phyloP scores from a whole-genome alignment of 75 land plant species.

The Chamaecyparis obtusa region DNA sequence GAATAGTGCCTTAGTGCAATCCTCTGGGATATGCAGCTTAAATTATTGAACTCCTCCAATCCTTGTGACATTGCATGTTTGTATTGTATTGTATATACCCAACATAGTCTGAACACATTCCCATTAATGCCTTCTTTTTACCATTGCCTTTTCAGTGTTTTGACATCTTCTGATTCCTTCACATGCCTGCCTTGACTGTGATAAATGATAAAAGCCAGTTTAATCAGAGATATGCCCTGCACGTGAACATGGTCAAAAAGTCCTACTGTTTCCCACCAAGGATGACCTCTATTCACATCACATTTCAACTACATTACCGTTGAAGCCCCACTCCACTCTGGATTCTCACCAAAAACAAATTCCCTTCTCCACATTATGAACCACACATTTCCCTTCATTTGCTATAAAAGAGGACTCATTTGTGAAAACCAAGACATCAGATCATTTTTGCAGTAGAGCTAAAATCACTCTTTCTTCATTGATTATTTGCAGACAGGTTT shows the following conservation, averaged over 20 bases:
- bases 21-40: no score
- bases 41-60: no score
- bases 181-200: no score
- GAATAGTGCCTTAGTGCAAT: no score
- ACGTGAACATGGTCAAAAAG: background rate
- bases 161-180: no score
- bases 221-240: background rate
- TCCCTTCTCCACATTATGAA: background rate
- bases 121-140: no score
- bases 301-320: background rate
- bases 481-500: background rate
- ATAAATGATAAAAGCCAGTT: no score
- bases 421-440: background rate
- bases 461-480: background rate
- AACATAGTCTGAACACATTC: no score
- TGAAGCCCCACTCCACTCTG: background rate
- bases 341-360: background rate
- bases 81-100: no score
- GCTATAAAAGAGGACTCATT: background rate
- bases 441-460: background rate
- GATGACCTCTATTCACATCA: background rate
- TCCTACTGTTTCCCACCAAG: background rate
- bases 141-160: no score
- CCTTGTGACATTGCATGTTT: no score
- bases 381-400: background rate